A percentile compares a stretch with the other conserved stretches of the same genome.
phyloP scores from a whole-genome alignment of 148 eudicot genomes.

The Rhododendron ovatum region DNA sequence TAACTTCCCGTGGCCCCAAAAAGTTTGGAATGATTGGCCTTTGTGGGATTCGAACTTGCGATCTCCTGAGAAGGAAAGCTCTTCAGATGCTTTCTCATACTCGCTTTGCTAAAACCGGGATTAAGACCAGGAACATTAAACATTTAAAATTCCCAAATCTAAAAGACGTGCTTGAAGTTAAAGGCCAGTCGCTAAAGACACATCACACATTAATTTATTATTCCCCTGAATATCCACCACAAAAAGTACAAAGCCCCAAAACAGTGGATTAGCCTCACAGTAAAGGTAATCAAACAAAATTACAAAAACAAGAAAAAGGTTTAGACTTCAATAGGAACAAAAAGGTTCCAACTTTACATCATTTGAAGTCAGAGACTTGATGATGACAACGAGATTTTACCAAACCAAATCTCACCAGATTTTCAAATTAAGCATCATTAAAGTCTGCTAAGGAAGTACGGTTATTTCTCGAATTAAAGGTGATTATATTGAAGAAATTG shows the following conservation, averaged over 20 bases:
- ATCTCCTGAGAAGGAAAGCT: too few species aligned
- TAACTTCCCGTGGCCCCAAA: not conserved
- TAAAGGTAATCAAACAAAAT: constrained; percentile 19
- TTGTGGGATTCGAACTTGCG: not conserved
- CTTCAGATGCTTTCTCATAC: not conserved
- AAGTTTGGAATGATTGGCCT: not conserved
- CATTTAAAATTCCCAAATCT: not conserved
- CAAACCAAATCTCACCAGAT: not conserved
- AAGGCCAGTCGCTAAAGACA: constrained; percentile 27
- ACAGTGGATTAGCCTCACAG: not conserved
- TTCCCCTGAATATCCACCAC: constrained; percentile 15
- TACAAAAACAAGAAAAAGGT: constrained; percentile 21
- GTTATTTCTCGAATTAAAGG: too few species aligned
- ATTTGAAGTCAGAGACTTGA: not conserved
- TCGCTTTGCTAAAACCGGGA: too few species aligned
- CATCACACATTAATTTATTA: constrained; percentile 25
- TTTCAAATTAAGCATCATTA: not conserved
- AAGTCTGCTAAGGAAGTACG: too few species aligned
- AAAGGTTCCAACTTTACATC: constrained; percentile 23
- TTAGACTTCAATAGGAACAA: constrained; percentile 11
- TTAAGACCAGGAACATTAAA: constrained; percentile 3
- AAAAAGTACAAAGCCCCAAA: not conserved
- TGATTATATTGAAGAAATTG: too few species aligned
- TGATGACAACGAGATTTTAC: not conserved
- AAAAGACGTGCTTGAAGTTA: constrained; percentile 10